A percentile compares a stretch with the other conserved stretches of the same genome.
Evolutionary conservation across 2,329 filamentous ascomycete species (phyloP).

Genomic region (Leptosphaerulina australis): DNA sequence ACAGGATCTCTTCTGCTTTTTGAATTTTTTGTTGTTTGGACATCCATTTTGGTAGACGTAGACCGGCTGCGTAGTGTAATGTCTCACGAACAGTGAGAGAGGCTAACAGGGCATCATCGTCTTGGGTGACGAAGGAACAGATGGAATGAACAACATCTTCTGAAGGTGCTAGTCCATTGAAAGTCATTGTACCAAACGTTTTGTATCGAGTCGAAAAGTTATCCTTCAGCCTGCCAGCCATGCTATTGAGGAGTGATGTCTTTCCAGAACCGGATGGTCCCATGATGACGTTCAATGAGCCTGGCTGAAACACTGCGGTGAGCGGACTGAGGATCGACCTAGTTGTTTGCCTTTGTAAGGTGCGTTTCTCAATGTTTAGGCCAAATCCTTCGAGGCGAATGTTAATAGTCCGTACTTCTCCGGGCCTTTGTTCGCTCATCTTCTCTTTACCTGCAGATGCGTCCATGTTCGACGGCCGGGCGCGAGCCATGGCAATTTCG

Average conservation of each 20-base stretch:
- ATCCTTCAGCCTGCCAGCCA: slow-evolving; percentile 70
- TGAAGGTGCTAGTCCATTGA: slow-evolving; percentile 72
- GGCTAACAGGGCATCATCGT: slow-evolving; percentile 75
- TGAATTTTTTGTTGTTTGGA: slow-evolving; percentile 68
- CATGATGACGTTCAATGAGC: slow-evolving; percentile 77
- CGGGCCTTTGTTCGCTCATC: slow-evolving; percentile 61
- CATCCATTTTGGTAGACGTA: slow-evolving; percentile 75
- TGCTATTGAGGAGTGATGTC: slow-evolving; percentile 74
- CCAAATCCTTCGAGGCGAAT: slow-evolving; percentile 69
- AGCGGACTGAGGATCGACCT: slow-evolving; percentile 69
- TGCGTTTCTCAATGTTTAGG: slow-evolving; percentile 68
- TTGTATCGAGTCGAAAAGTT: slow-evolving; percentile 67
- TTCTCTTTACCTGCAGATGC: slow-evolving; percentile 73
- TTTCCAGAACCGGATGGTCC: slow-evolving; percentile 79
- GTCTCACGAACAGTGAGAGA: slow-evolving; percentile 79
- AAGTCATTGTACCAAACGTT: slow-evolving; percentile 66
- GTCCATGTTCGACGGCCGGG: slow-evolving; percentile 61
- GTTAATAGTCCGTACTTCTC: slow-evolving; percentile 65
- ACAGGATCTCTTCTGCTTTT: slow-evolving; percentile 71
- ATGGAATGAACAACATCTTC: slow-evolving; percentile 72
- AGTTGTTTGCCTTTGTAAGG: slow-evolving; percentile 56
- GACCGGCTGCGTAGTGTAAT: slow-evolving; percentile 67
- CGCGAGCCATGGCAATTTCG: slow-evolving; percentile 72
- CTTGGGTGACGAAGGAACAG: slow-evolving; percentile 78
- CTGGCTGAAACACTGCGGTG: slow-evolving; percentile 69